phyloP scores from a whole-genome alignment of 306 rosid genomes.

The Adenanthera pavonina region DNA sequence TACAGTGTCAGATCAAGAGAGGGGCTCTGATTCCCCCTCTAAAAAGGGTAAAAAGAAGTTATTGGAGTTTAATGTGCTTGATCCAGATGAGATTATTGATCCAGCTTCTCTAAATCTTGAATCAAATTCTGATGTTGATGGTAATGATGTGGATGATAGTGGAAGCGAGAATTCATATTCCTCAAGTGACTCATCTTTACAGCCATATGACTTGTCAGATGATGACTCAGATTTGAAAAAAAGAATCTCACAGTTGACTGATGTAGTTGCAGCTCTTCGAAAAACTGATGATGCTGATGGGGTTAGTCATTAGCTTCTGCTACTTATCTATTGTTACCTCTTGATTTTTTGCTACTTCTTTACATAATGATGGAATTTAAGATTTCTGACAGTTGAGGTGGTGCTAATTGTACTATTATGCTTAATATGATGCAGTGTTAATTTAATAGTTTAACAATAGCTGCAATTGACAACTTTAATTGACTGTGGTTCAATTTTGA shows the following conservation, averaged over 20 bases:
- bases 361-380: constrained; percentile 35
- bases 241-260: constrained; percentile 77
- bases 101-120: constrained; percentile 70
- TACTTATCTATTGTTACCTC: constrained; percentile 29
- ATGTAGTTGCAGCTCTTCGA: constrained; percentile 83
- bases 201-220: constrained; percentile 89
- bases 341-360: constrained; percentile 38
- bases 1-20: constrained; percentile 44
- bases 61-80: constrained; percentile 62
- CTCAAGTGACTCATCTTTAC: constrained; percentile 77
- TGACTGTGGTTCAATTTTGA: constrained; percentile 21
- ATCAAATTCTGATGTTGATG: constrained; percentile 55
- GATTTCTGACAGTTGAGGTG: constrained; percentile 22
- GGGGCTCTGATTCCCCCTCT: constrained; percentile 40
- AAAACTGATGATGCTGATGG: constrained; percentile 91
- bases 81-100: constrained; percentile 95
- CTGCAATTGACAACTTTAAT: constrained; percentile 31
- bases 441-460: constrained; percentile 9
- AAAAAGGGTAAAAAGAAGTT: constrained; percentile 58
- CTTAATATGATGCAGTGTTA: background rate
- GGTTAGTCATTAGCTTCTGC: constrained; percentile 62
- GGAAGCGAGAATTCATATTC: constrained; percentile 79
- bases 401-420: background rate
- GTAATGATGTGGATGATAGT: constrained; percentile 46
- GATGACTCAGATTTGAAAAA: constrained; percentile 89